phyloP scores from a whole-genome alignment of 1,284 basidiomycete species.

The Cystobasidium slooffiae region DNA sequence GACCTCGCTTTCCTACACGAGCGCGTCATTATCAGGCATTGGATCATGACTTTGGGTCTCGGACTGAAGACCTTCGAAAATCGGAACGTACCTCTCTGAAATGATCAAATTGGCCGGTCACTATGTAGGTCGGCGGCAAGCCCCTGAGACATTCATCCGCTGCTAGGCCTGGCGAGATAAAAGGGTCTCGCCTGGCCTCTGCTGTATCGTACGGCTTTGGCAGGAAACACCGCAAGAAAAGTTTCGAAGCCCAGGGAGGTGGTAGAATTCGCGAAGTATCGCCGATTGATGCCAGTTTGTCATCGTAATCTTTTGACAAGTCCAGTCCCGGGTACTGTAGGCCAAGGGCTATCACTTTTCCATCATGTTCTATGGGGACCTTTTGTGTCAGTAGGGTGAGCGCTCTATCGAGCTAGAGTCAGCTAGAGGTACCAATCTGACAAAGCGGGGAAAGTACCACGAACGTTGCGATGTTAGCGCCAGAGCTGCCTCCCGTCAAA shows the following conservation, averaged over 20 bases:
- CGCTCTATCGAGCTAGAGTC: not conserved
- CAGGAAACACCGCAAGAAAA: conserved; percentile 37
- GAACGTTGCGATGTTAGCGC: conserved; percentile 37
- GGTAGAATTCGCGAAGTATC: conserved; percentile 17
- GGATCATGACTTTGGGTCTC: not conserved
- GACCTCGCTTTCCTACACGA: conserved; percentile 29
- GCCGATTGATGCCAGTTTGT: conserved; percentile 31
- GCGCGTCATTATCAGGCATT: not conserved
- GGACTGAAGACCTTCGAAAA: not conserved
- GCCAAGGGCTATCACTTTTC: conserved; percentile 23
- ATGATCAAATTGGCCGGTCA: conserved; percentile 27
- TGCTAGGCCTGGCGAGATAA: conserved; percentile 30
- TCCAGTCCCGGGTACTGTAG: conserved; percentile 38
- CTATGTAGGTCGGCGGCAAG: conserved; percentile 23
- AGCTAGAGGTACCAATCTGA: not conserved
- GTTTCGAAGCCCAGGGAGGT: conserved; percentile 39
- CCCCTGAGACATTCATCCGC: conserved; percentile 17
- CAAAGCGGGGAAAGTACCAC: not conserved
- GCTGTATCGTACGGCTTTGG: conserved; percentile 26
- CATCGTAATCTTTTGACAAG: conserved; percentile 24
- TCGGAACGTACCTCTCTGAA: conserved; percentile 15
- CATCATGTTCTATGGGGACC: conserved; percentile 15
- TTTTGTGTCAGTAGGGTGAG: conserved; percentile 16
- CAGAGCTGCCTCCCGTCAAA: conserved; percentile 33
- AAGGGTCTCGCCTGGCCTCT: conserved; percentile 23